Evolutionary conservation across 1,139 yeast genomes (phyloP).

Genomic region (Scheffersomyces titani): DNA sequence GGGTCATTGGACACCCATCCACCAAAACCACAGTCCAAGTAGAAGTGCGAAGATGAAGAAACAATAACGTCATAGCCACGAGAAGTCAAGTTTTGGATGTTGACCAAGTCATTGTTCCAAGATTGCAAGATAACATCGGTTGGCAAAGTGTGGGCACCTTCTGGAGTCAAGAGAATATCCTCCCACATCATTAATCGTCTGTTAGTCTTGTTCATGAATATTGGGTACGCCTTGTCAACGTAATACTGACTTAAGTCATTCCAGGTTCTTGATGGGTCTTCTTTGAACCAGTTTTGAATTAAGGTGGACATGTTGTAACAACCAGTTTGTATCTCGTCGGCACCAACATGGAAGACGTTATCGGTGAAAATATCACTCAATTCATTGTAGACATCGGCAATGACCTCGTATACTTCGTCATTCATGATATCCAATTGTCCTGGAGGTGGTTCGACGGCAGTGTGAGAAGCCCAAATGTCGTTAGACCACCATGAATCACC

Average conservation of each 20-base stretch:
- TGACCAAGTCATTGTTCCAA: constrained; percentile 35
- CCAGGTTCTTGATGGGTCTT: constrained; percentile 25
- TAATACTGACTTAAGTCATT: constrained; percentile 39
- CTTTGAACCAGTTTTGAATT: constrained; percentile 32
- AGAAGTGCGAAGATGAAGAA: constrained; percentile 36
- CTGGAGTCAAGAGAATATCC: constrained; percentile 36
- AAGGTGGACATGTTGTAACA: constrained; percentile 38
- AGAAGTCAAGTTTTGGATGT: constrained; percentile 30
- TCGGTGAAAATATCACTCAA: constrained; percentile 36
- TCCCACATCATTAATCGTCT: constrained; percentile 50
- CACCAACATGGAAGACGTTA: constrained; percentile 47
- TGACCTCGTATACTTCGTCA: constrained; percentile 35
- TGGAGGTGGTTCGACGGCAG: constrained; percentile 49
- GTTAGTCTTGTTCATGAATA: constrained; percentile 24
- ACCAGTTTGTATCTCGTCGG: constrained; percentile 39
- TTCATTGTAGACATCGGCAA: constrained; percentile 39
- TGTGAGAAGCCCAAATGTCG: constrained; percentile 23
- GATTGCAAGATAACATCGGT: constrained; percentile 39
- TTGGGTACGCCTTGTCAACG: constrained; percentile 39
- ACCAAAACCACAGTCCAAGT: constrained; percentile 52
- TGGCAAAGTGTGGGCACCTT: constrained; percentile 27
- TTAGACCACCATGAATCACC: constrained; percentile 33
- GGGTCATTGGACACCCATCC: constrained; percentile 43
- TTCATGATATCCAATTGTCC: constrained; percentile 46
- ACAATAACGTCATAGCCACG: constrained; percentile 48